Evolutionary conservation across 2,329 filamentous ascomycete species (phyloP).

Genomic region (Aspergillus niger): DNA sequence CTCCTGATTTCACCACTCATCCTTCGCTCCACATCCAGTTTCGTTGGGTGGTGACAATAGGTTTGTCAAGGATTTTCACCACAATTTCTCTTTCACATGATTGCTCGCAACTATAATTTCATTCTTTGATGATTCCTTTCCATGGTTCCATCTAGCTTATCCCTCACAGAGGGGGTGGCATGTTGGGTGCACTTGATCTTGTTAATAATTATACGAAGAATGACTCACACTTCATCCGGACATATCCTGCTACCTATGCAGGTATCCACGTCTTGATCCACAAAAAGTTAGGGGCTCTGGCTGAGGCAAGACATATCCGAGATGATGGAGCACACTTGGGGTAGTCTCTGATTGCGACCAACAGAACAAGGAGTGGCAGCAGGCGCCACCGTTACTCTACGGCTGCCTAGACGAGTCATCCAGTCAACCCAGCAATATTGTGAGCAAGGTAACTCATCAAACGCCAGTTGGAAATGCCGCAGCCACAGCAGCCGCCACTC

Average conservation of each 20-base stretch:
- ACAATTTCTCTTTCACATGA: neutral
- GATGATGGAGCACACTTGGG: slow-evolving; percentile 4
- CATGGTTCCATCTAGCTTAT: slow-evolving; percentile 1
- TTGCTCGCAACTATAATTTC: neutral
- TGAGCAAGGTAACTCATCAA: neutral
- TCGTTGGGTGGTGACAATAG: too few species aligned
- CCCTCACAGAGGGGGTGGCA: neutral
- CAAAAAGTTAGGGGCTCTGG: neutral
- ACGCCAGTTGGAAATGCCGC: neutral
- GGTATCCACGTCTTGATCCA: neutral
- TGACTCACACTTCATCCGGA: neutral
- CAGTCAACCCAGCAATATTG: neutral
- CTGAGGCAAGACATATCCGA: slow-evolving; percentile 1
- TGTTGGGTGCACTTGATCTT: neutral
- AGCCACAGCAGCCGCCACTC: neutral
- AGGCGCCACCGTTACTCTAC: slow-evolving; percentile 20
- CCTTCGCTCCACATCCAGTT: neutral
- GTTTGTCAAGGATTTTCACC: neutral
- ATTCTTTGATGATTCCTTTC: neutral
- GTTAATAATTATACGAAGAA: neutral
- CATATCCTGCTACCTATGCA: neutral
- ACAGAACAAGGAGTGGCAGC: slow-evolving; percentile 15
- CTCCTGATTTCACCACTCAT: neutral
- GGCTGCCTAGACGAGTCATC: slow-evolving; percentile 11
- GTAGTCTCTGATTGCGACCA: slow-evolving; percentile 5